Percentiles rank a stretch among this genome's conserved stretches.
phyloP scores from a whole-genome alignment of 2,329 filamentous ascomycete genomes.

The Rosellinia necatrix region DNA sequence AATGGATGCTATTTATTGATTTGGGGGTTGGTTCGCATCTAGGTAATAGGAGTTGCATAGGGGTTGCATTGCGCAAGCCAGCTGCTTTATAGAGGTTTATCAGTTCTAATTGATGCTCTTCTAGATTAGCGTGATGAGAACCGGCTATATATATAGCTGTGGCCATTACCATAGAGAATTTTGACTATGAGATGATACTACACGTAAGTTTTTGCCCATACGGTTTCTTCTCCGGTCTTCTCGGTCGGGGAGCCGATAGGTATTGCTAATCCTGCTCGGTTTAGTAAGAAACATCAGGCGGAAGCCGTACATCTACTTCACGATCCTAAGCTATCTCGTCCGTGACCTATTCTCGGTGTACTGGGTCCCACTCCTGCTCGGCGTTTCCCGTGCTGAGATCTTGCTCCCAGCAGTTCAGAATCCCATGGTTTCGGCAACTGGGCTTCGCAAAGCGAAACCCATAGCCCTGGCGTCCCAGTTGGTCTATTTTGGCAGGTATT shows the following conservation, averaged over 20 bases:
- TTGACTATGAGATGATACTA: not conserved
- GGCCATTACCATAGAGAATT: not conserved
- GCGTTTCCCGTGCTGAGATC: not conserved
- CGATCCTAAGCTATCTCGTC: not conserved
- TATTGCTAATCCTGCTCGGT: too few relatives aligned
- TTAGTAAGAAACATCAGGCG: too few relatives aligned
- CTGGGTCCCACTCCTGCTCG: not conserved
- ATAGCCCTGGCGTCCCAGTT: not conserved
- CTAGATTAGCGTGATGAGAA: too few relatives aligned
- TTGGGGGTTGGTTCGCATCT: not conserved
- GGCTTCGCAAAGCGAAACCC: slow-evolving; percentile 14
- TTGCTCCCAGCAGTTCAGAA: not conserved
- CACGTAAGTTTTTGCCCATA: too few relatives aligned
- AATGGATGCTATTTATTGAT: not conserved
- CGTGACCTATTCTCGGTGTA: not conserved
- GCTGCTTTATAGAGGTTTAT: too few relatives aligned
- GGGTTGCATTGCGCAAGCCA: too few relatives aligned
- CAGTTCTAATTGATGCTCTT: too few relatives aligned
- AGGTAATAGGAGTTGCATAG: too few relatives aligned
- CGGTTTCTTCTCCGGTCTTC: too few relatives aligned
- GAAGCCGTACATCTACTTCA: not conserved
- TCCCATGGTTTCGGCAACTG: slow-evolving; percentile 12
- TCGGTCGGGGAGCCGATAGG: too few relatives aligned
- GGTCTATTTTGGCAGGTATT: slow-evolving; percentile 2
- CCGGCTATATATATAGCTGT: too few relatives aligned